Conservation (phyloP, 768 basidiomycete species). For the Boletus vermiculosoides region DNA sequence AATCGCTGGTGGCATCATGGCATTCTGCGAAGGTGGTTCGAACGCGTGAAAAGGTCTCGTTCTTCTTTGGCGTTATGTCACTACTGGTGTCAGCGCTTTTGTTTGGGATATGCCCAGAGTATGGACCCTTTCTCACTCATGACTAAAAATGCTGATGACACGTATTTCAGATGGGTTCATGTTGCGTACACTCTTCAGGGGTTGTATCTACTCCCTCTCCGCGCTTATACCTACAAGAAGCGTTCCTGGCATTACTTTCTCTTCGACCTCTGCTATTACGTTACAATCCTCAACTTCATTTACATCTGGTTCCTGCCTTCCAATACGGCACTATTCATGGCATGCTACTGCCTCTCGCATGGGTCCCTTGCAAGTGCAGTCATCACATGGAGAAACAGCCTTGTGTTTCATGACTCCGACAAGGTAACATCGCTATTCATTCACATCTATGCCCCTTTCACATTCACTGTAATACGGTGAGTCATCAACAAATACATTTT, state of each 20-base stretch:
- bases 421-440: slow-evolving; percentile 96
- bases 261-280: slow-evolving; percentile 91
- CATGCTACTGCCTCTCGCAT: slow-evolving; percentile 90
- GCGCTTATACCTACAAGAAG: slow-evolving; percentile 86
- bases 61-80: slow-evolving; percentile 93
- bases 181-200: slow-evolving; percentile 80
- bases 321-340: slow-evolving; percentile 77
- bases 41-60: slow-evolving; percentile 82
- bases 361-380: slow-evolving; percentile 92
- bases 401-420: slow-evolving; percentile 96
- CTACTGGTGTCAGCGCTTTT: slow-evolving; percentile 81
- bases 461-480: slow-evolving; percentile 87
- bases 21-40: slow-evolving; percentile 87
- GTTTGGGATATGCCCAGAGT: slow-evolving; percentile 87
- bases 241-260: slow-evolving; percentile 94
- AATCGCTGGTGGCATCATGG: slow-evolving; percentile 79
- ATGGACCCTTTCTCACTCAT: slow-evolving; percentile 27
- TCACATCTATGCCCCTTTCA: slow-evolving; percentile 90
- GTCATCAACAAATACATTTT: slow-evolving; percentile 22
- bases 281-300: slow-evolving; percentile 86
- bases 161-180: slow-evolving; percentile 72
- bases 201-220: slow-evolving; percentile 76
- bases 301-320: slow-evolving; percentile 89
- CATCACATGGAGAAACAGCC: slow-evolving; percentile 97
- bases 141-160: slow-evolving; percentile 5